Conservation (phyloP, 148 eudicot genomes). For the Chenopodium berlandieri region DNA sequence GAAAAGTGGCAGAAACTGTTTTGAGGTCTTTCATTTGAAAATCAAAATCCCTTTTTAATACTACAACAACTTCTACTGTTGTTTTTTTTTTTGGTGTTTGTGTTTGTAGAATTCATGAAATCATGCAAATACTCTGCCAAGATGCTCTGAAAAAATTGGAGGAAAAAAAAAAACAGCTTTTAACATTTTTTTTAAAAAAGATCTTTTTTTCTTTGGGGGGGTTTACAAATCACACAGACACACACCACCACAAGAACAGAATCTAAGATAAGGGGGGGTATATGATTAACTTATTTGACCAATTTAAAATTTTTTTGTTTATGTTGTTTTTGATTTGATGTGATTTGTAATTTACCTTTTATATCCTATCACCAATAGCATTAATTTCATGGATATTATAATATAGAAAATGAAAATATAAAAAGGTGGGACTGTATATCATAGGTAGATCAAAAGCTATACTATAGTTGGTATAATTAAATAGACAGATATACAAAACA, state of each 20-base stretch:
- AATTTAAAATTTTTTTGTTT: slow-evolving; percentile 9
- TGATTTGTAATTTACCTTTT: background rate
- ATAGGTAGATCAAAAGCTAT: slow-evolving; percentile 15
- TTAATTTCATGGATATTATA: background rate
- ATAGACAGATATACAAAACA: slow-evolving; percentile 4
- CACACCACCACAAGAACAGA: slow-evolving; percentile 50
- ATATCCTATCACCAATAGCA: slow-evolving; percentile 1
- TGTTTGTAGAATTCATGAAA: slow-evolving; percentile 16
- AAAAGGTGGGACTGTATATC: background rate
- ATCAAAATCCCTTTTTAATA: background rate
- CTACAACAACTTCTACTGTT: too few species aligned
- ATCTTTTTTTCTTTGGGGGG: background rate
- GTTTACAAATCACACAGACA: slow-evolving; percentile 38
- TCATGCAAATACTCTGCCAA: slow-evolving; percentile 32
- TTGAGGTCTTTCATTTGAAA: slow-evolving; percentile 1
- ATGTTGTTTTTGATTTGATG: background rate
- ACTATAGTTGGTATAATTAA: background rate
- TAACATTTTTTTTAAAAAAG: slow-evolving; percentile 17
- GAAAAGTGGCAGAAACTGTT: slow-evolving; percentile 21
- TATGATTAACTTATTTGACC: slow-evolving; percentile 28
- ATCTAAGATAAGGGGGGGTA: slow-evolving; percentile 51
- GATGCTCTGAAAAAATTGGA: slow-evolving; percentile 50
- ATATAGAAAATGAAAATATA: background rate
- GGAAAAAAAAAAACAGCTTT: slow-evolving; percentile 44
- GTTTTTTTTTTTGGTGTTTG: slow-evolving; percentile 3